Evolutionary conservation across 2,329 filamentous ascomycete genomes (phyloP).

Genomic region (Cercospora sp.): DNA sequence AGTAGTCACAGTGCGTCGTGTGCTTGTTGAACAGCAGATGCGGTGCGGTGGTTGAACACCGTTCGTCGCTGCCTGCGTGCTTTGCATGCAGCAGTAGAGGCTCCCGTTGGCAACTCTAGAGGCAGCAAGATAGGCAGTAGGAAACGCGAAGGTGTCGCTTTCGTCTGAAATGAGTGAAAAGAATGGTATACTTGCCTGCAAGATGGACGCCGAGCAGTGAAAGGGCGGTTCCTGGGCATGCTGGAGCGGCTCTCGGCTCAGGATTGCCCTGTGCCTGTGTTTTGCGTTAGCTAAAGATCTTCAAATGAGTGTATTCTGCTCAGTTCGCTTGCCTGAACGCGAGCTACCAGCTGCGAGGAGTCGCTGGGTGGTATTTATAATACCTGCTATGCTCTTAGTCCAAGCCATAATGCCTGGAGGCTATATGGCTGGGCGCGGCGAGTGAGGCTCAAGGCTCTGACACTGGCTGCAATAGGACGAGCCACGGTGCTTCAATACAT

Average conservation of each 20-base stretch:
- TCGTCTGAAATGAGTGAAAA: not conserved
- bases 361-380: not conserved
- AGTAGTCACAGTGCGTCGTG: not conserved
- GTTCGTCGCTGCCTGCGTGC: not conserved
- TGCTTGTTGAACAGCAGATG: not conserved
- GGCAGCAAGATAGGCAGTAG: not conserved
- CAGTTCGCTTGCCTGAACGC: not conserved
- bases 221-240: not conserved
- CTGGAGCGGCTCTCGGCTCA: not conserved
- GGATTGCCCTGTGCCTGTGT: not conserved
- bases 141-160: not conserved
- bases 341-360: not conserved
- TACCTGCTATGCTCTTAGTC: not conserved
- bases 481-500: constrained; percentile 26
- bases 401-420: constrained; percentile 9
- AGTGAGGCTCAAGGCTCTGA: constrained; percentile 15
- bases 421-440: constrained; percentile 13
- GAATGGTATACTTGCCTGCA: not conserved
- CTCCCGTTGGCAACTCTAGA: not conserved
- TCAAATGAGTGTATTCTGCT: not conserved
- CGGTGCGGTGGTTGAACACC: not conserved
- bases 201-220: not conserved
- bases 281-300: not conserved
- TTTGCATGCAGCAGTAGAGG: not conserved
- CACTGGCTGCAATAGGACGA: constrained; percentile 22